These are phyloP conservation scores for Penicillium canariense DNA, from an alignment of 495 filamentous ascomycete genomes.

Conservation along the genomic window DNA sequence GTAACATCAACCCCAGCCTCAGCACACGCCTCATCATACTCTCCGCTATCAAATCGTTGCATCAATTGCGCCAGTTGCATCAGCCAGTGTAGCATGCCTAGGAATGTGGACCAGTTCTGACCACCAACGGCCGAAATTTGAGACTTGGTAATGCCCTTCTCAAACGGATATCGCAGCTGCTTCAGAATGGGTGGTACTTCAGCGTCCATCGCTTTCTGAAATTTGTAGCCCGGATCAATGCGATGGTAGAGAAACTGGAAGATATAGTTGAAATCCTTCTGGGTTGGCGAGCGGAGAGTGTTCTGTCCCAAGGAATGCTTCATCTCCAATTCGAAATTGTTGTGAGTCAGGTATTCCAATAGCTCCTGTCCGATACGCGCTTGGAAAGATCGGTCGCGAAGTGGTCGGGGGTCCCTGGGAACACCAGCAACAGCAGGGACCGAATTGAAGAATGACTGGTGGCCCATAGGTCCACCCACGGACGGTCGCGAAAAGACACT, in stretches of 20 bases:
- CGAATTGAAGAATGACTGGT: conserved; percentile 90
- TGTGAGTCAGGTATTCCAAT: conserved; percentile 81
- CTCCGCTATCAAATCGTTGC: conserved; percentile 67
- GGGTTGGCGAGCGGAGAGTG: conserved; percentile 85
- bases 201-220: conserved; percentile 87
- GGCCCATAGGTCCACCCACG: conserved; percentile 58
- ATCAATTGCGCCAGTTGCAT: conserved; percentile 95
- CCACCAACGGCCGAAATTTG: conserved; percentile 92
- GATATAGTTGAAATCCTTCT: conserved; percentile 95
- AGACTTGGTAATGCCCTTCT: conserved; percentile 89
- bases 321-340: conserved; percentile 97
- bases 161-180: conserved; percentile 90
- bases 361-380: conserved; percentile 82
- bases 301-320: conserved; percentile 86
- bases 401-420: conserved; percentile 82
- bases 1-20: conserved; percentile 84
- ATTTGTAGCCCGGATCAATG: conserved; percentile 88
- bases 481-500: conserved; percentile 78
- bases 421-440: conserved; percentile 73
- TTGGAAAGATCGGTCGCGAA: conserved; percentile 78
- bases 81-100: conserved; percentile 96
- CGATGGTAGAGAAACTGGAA: conserved; percentile 97
- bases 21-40: conserved; percentile 84
- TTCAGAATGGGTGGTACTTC: conserved; percentile 90
- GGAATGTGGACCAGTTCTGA: conserved; percentile 91